Conservation (phyloP, 2,329 filamentous ascomycete genomes). For the Gyromitra esculenta region DNA sequence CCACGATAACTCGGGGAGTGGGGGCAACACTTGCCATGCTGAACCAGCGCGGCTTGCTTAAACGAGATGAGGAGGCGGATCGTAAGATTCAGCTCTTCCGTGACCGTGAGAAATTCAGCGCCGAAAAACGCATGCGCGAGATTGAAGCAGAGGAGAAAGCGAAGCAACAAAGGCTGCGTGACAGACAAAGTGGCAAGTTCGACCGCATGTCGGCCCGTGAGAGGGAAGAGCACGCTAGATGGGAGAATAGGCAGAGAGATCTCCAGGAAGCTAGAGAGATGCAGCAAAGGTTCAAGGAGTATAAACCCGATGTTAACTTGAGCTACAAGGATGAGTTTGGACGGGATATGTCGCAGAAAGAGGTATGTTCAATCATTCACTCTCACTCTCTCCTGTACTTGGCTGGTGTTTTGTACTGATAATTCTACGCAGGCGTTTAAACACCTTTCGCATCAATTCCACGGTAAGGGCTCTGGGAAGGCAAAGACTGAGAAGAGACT, state of each 20-base stretch:
- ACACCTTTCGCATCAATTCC: slow-evolving; percentile 95
- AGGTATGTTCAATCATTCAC: slow-evolving; percentile 61
- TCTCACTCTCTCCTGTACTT: neutral
- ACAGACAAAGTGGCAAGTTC: slow-evolving; percentile 80
- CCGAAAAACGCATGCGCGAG: slow-evolving; percentile 79
- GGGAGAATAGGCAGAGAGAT: slow-evolving; percentile 87
- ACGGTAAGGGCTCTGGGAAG: slow-evolving; percentile 96
- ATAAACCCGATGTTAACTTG: slow-evolving; percentile 89
- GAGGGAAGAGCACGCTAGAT: slow-evolving; percentile 81
- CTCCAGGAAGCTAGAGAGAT: slow-evolving; percentile 82
- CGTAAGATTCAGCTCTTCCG: slow-evolving; percentile 67
- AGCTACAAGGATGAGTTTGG: slow-evolving; percentile 92
- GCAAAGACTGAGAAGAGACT: slow-evolving; percentile 97
- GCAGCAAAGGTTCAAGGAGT: slow-evolving; percentile 85
- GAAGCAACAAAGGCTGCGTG: slow-evolving; percentile 83
- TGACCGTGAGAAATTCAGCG: slow-evolving; percentile 79
- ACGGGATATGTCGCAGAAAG: slow-evolving; percentile 85
- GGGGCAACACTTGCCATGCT: slow-evolving; percentile 84
- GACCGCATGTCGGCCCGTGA: slow-evolving; percentile 89
- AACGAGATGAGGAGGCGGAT: slow-evolving; percentile 72
- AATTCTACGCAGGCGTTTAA: slow-evolving; percentile 75
- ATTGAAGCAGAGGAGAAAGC: slow-evolving; percentile 81
- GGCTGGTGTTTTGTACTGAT: slow-evolving; percentile 13
- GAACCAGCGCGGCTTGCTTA: slow-evolving; percentile 82
- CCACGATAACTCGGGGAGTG: slow-evolving; percentile 78